Base-by-base conservation (phyloP, 2,329 filamentous ascomycete genomes). In the Plectosphaerella sp. region DNA sequence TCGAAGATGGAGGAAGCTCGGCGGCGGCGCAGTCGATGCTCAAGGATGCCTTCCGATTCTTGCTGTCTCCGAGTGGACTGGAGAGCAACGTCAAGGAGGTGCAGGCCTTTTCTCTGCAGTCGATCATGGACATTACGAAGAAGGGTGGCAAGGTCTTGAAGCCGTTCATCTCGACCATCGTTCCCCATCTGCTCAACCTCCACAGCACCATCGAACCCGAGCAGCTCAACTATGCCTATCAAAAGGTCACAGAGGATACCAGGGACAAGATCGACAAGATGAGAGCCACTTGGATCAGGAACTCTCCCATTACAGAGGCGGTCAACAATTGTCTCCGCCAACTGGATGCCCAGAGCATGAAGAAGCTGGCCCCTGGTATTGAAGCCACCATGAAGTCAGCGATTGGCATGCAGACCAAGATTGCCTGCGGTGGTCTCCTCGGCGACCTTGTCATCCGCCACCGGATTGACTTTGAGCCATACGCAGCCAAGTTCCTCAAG, bases 341-440 rank as follows among this genome's bases (percentile, higher is more conserved):
- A 49, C 78, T 95, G 2, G 91, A 97, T 63, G 85, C 84, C 7
- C 72, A 77, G 5, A 86, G 88, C n/a, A 93, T 97, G 83, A 78
- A 79, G 45, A 77, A 84, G 18, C 76, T 97, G 10, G 84, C 86
- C 36, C 84, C 86, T 2, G 82, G 77, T 45, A 78, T 99, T 0
- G 87, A 94, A 65, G 79, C 80, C 28, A 86, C 88, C 0, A 90
- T 97, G 69, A 94, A 93, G 65, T 85, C 81, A 24, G 89, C 92
- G 1, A 85, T 99, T 37, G 93, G 92, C 2, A 85, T 97, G 71
- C 93, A 93, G 2, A 95, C 91, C 0, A 97, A 97, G 72, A 88
- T 97, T 47, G 94, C 91, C 37, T 95, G 91, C 62, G 89, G 88
- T 57, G 84, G 91, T 51, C 86, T 97, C 2, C 77, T 99, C 33